Conservation (phyloP, 2,329 filamentous ascomycete species). For the Fusarium sp. region DNA sequence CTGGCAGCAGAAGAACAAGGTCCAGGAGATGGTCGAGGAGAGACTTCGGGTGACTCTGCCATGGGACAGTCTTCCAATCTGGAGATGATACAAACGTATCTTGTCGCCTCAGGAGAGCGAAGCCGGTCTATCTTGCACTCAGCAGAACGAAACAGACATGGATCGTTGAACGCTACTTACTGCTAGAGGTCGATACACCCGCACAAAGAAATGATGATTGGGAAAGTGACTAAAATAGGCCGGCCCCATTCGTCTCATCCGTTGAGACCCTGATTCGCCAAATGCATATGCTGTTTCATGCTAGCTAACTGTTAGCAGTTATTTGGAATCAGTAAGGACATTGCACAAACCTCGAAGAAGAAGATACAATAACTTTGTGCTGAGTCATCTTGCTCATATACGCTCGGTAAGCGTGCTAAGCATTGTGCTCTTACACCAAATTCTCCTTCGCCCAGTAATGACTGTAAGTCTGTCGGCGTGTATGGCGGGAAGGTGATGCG, state of each 20-base stretch:
- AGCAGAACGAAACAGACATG: conserved; percentile 12
- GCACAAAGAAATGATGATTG: conserved; percentile 66
- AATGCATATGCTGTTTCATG: conserved; percentile 55
- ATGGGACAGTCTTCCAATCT: conserved; percentile 63
- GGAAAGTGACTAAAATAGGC: conserved; percentile 60
- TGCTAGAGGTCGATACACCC: conserved; percentile 62
- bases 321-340: neutral
- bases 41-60: conserved; percentile 61
- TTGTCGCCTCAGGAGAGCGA: conserved; percentile 60
- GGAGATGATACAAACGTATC: conserved; percentile 60
- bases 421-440: conserved; percentile 57
- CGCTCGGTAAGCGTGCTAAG: conserved; percentile 52
- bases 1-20: conserved; percentile 57
- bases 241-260: conserved; percentile 55
- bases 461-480: conserved; percentile 50
- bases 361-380: conserved; percentile 59
- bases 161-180: conserved; percentile 52
- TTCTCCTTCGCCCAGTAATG: conserved; percentile 47
- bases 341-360: conserved; percentile 60
- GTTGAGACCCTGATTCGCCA: conserved; percentile 50
- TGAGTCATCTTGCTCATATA: conserved; percentile 42
- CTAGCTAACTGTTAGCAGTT: conserved; percentile 44
- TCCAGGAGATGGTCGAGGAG: conserved; percentile 63
- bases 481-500: conserved; percentile 53
- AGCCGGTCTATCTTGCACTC: conserved; percentile 50